These are phyloP conservation scores for Fusarium sp. DNA, from an alignment of 2,329 filamentous ascomycete species.

Conservation along the genomic window DNA sequence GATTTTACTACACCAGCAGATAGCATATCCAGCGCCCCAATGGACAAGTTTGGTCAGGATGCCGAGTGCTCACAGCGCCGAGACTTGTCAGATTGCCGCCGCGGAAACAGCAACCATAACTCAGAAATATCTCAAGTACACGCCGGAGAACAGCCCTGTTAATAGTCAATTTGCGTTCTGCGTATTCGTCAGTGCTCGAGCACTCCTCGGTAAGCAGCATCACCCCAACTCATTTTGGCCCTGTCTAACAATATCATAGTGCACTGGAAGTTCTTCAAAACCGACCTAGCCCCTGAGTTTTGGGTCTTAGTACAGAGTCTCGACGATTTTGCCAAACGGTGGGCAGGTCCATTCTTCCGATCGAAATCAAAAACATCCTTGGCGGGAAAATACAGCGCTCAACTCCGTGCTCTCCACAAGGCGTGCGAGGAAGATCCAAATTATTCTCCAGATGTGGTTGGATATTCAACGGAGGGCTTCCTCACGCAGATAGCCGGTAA, in stretches of 20 bases:
- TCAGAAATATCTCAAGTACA: slow-evolving; percentile 60
- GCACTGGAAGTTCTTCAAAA: slow-evolving; percentile 39
- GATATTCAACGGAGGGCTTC: slow-evolving; percentile 33
- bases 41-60: slow-evolving; percentile 49
- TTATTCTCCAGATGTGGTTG: slow-evolving; percentile 29
- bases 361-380: slow-evolving; percentile 2
- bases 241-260: slow-evolving; percentile 7
- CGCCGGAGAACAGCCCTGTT: slow-evolving; percentile 38
- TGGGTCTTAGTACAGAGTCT: slow-evolving; percentile 49
- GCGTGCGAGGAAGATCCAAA: slow-evolving; percentile 11
- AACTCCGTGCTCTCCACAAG: slow-evolving; percentile 13
- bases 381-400: slow-evolving; percentile 23
- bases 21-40: slow-evolving; percentile 58
- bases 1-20: slow-evolving; percentile 63
- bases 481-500: rapidly evolving
- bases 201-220: slow-evolving; percentile 51
- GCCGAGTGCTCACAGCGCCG: slow-evolving; percentile 61
- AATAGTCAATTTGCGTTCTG: slow-evolving; percentile 61
- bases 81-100: slow-evolving; percentile 63
- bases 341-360: slow-evolving; percentile 36
- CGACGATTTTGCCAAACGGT: slow-evolving; percentile 50
- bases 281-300: slow-evolving; percentile 45
- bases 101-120: slow-evolving; percentile 61
- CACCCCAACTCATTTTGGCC: rapidly evolving
- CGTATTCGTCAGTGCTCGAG: slow-evolving; percentile 60